These are phyloP conservation scores for Jasminum sambac DNA, from an alignment of 257 asterid species.

Conservation along the genomic window DNA sequence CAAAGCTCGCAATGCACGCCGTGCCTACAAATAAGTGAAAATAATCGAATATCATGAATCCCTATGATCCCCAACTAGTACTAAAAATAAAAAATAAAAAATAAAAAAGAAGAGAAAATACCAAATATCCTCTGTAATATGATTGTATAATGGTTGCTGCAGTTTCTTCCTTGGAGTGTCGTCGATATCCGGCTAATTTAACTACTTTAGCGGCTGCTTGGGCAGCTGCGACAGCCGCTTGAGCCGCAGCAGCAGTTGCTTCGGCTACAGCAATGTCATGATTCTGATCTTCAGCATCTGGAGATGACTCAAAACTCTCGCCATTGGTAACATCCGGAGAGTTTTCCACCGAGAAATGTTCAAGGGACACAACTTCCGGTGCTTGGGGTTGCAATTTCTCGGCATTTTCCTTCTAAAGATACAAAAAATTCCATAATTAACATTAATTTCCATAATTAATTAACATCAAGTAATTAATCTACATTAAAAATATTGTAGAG, in stretches of 20 bases:
- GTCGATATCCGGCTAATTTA: constrained; percentile 70
- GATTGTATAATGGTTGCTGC: constrained; percentile 78
- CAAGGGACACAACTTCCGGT: constrained; percentile 80
- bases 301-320: constrained; percentile 57
- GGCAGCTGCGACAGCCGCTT: constrained; percentile 89
- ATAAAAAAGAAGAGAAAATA: constrained; percentile 18
- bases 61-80: too few relatives aligned
- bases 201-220: constrained; percentile 90
- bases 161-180: constrained; percentile 65
- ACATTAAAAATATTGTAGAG: not conserved
- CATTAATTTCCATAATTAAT: not conserved
- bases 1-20: constrained; percentile 83
- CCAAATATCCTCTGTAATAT: constrained; percentile 87
- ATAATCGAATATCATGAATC: too few relatives aligned
- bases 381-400: constrained; percentile 73
- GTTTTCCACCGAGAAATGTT: constrained; percentile 80
- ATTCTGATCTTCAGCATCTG: constrained; percentile 47
- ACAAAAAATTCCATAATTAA: not conserved
- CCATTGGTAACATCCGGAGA: constrained; percentile 67
- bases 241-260: constrained; percentile 93
- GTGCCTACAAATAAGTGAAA: constrained; percentile 45
- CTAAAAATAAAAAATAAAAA: too few relatives aligned
- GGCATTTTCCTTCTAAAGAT: constrained; percentile 54
- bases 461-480: not conserved
- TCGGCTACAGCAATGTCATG: constrained; percentile 76